Base-by-base conservation (phyloP, 495 filamentous ascomycete genomes). In the Tuber umbilicatum region DNA sequence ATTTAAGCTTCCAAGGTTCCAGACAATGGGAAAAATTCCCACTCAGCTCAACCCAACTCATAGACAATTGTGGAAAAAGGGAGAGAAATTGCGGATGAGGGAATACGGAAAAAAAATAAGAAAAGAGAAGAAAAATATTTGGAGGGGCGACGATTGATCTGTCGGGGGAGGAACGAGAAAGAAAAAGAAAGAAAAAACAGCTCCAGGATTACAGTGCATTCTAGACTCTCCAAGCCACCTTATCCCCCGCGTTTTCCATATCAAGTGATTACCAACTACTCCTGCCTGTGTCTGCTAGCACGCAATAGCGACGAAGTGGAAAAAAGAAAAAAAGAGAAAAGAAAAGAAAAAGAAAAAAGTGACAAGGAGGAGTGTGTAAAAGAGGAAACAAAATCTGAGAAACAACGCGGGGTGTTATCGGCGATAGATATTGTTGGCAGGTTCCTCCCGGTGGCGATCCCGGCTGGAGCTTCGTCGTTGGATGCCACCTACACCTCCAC, bases 401-500 rank as follows among this genome's bases (percentile, higher is more conserved):
- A 73, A 35, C 31, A 5, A 16, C 14, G 14, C 4, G 55, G 4
- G 12, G 55, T 35, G 27, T 35, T 73, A 81, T 78, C 80, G 78
- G 69, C 80, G 79, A 70, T 81, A 81, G 60, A 81, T 81, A 42
- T 82, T 82, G 64, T 82, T 81, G 27, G 72, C 73, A 16, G 78
- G 78, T 47, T 79, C 76, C 9, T 82, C 79, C 12, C 79, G 76
- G 47, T 82, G 80, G 45, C 72, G 76, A 47, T 82, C 80, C n/a
- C 79, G 74, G 45, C 80, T 81, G 31, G 77, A 76, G 55, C 86
- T 85, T 42, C 87, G 83, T 27, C 86, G 86, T 38, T 84, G 75
- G 35, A 40, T 67, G 39, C 43, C 71, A 73, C 50, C 39, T 64
- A 70, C 78, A 42, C 78, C 78, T 37, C 73, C 78, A 42, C 78